phyloP scores from a whole-genome alignment of 495 filamentous ascomycete species.

The Aspergillus asperescens region DNA sequence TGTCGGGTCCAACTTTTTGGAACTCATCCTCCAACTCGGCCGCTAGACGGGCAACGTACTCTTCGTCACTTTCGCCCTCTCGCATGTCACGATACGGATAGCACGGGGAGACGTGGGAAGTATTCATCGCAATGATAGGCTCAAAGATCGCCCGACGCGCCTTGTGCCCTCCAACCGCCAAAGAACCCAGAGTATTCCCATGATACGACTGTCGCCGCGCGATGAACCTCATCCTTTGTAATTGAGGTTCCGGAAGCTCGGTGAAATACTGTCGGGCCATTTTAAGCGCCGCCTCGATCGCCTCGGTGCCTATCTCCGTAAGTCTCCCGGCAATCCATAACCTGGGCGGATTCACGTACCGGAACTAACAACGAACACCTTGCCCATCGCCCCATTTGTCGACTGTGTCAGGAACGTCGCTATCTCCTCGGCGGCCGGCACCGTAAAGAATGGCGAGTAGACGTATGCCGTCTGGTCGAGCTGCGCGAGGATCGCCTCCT shows the following conservation, averaged over 20 bases:
- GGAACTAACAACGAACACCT: constrained; percentile 44
- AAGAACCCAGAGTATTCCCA: constrained; percentile 63
- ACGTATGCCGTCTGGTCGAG: constrained; percentile 30
- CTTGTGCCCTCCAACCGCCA: constrained; percentile 56
- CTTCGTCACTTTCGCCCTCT: constrained; percentile 26
- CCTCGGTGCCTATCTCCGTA: constrained; percentile 48
- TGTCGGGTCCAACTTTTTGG: constrained; percentile 56
- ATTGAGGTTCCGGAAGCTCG: constrained; percentile 40
- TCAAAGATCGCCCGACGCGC: constrained; percentile 55
- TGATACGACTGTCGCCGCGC: constrained; percentile 62
- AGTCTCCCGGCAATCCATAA: neutral
- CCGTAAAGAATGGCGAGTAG: constrained; percentile 38
- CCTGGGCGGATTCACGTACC: constrained; percentile 26
- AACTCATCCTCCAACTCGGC: constrained; percentile 72
- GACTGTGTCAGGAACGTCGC: constrained; percentile 17
- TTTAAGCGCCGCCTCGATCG: constrained; percentile 59
- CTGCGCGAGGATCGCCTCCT: constrained; percentile 28
- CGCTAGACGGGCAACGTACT: constrained; percentile 49
- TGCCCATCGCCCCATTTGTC: constrained; percentile 23
- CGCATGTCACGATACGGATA: constrained; percentile 52
- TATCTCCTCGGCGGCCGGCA: constrained; percentile 27
- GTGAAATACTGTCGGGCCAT: constrained; percentile 53
- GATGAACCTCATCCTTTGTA: constrained; percentile 50
- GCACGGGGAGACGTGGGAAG: constrained; percentile 60
- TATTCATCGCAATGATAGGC: constrained; percentile 52